A percentile compares a stretch with the other conserved stretches of the same genome.
phyloP scores from a whole-genome alignment of 768 basidiomycete species.

The Suillus paluster region DNA sequence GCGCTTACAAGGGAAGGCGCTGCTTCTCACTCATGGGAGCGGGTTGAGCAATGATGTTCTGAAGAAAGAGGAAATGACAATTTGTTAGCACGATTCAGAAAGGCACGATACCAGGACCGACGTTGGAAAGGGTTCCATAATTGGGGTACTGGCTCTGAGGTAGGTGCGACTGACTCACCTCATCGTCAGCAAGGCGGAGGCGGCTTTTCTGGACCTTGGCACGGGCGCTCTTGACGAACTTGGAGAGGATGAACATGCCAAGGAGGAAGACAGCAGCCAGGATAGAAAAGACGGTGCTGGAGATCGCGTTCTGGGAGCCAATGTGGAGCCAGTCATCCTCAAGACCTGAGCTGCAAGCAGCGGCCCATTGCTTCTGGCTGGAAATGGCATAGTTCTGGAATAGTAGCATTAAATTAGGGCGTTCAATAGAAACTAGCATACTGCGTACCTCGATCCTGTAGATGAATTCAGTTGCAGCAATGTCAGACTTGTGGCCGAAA shows the following conservation, averaged over 20 bases:
- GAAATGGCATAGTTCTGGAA: conserved; percentile 49
- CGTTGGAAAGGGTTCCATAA: conserved; percentile 18
- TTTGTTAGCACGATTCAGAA: conserved; percentile 14
- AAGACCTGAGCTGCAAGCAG: conserved; percentile 40
- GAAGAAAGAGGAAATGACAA: not conserved
- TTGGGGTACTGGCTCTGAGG: conserved; percentile 6
- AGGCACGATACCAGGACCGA: conserved; percentile 12
- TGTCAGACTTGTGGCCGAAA: conserved; percentile 76
- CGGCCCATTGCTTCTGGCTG: conserved; percentile 49
- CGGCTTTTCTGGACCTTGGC: conserved; percentile 33
- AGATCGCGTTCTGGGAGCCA: conserved; percentile 33
- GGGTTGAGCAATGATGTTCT: conserved; percentile 21
- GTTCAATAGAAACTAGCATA: not conserved
- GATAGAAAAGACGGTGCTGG: conserved; percentile 36
- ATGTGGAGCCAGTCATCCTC: conserved; percentile 38
- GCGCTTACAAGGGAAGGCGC: conserved; percentile 27
- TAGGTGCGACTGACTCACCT: conserved; percentile 30
- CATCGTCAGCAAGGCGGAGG: conserved; percentile 42
- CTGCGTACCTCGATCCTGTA: conserved; percentile 72
- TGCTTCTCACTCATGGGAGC: conserved; percentile 36
- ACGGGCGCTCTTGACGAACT: conserved; percentile 40
- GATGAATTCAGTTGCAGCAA: conserved; percentile 85
- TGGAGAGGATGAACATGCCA: conserved; percentile 37
- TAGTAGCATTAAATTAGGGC: conserved; percentile 1
- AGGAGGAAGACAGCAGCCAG: conserved; percentile 42